These are phyloP conservation scores for Globisporangium alternatum DNA, from an alignment of 352 stramenopile species.

Conservation along the genomic window DNA sequence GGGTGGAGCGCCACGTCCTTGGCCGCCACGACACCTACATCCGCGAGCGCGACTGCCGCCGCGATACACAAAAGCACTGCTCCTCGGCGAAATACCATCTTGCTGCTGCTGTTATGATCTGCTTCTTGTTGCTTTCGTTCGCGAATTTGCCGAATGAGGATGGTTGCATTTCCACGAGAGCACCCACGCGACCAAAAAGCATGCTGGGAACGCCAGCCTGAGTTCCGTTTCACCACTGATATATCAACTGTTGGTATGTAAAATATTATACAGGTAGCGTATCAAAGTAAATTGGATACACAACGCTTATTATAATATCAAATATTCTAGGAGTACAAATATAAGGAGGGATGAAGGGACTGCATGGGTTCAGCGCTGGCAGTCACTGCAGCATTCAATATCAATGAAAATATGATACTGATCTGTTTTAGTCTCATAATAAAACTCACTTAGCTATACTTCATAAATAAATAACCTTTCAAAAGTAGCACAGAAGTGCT, in stretches of 20 bases:
- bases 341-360: not conserved
- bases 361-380: slow-evolving; percentile 10
- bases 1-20: slow-evolving; percentile 11
- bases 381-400: not conserved
- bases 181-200: slow-evolving; percentile 5
- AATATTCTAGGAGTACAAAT: not conserved
- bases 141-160: slow-evolving; percentile 9
- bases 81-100: slow-evolving; percentile 37
- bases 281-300: not conserved
- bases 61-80: slow-evolving; percentile 37
- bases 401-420: not conserved
- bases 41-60: slow-evolving; percentile 24
- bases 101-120: not conserved
- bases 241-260: not conserved
- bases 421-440: not conserved
- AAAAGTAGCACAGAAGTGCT: no score
- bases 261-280: not conserved
- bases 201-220: not conserved
- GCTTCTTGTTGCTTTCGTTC: slow-evolving; percentile 2
- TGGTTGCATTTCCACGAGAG: not conserved
- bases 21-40: slow-evolving; percentile 22
- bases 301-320: not conserved
- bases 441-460: not conserved
- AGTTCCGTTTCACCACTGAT: not conserved
- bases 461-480: not conserved